Percentiles rank a stretch among this genome's conserved stretches.
phyloP scores from a whole-genome alignment of 2,329 filamentous ascomycete genomes.

The Didymella pinodella region DNA sequence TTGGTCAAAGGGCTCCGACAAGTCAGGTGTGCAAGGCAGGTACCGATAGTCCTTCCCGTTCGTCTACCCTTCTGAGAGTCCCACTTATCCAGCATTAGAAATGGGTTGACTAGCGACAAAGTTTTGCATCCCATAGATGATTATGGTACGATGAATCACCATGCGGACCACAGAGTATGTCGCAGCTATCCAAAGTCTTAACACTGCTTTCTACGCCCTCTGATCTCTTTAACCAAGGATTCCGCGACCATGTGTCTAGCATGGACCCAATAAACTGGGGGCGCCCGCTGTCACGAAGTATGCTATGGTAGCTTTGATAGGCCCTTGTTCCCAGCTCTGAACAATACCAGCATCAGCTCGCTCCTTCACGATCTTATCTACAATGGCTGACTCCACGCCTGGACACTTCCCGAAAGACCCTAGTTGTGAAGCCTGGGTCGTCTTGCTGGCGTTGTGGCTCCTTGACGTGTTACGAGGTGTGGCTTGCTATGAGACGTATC shows the following conservation, averaged over 20 bases:
- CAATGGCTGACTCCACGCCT: background rate
- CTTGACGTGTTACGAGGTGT: background rate
- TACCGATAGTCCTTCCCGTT: background rate
- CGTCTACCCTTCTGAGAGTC: background rate
- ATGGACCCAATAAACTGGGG: background rate
- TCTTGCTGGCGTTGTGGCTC: background rate
- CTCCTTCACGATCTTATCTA: background rate
- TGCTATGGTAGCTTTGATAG: background rate
- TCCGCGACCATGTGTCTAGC: background rate
- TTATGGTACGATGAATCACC: background rate
- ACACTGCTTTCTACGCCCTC: background rate
- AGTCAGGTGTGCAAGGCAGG: background rate
- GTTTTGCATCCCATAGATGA: background rate
- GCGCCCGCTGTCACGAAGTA: background rate
- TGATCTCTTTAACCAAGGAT: background rate
- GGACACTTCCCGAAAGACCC: background rate
- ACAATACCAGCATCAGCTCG: background rate
- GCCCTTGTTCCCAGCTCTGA: background rate
- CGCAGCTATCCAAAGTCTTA: background rate
- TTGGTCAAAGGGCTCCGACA: background rate
- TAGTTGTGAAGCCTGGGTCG: background rate
- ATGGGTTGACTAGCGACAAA: background rate
- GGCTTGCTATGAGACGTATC: background rate
- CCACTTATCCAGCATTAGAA: background rate
- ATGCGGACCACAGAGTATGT: background rate